A percentile compares a stretch with the other conserved stretches of the same genome.
These are phyloP conservation scores for Picea sitchensis DNA, from an alignment of 75 land plant species.

Conservation along the genomic window DNA sequence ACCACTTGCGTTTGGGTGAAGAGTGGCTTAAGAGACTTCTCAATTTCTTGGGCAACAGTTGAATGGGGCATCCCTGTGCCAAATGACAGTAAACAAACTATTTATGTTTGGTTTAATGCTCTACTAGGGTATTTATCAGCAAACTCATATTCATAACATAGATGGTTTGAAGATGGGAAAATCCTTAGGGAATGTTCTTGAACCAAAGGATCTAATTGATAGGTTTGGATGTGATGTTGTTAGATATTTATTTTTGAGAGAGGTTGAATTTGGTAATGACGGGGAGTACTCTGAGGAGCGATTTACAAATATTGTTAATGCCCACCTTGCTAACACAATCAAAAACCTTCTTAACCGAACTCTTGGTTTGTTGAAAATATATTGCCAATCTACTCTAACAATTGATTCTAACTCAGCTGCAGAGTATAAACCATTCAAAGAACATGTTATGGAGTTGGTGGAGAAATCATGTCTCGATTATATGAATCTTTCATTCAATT, in stretches of 20 bases:
- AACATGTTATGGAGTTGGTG: constrained; percentile 61
- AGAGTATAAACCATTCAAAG: constrained; percentile 59
- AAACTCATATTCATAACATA: too few relatives aligned
- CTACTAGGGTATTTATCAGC: too few relatives aligned
- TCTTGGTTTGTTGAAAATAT: constrained; percentile 90
- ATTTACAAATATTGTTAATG: constrained; percentile 85
- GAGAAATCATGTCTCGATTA: constrained; percentile 47
- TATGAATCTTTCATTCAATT: constrained; percentile 61
- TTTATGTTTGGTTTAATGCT: too few relatives aligned
- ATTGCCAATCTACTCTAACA: constrained; percentile 74
- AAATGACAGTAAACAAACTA: too few relatives aligned
- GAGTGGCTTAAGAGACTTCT: too few relatives aligned
- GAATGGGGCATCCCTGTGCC: too few relatives aligned
- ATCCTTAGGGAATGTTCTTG: constrained; percentile 92
- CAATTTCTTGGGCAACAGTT: too few relatives aligned
- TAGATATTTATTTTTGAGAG: constrained; percentile 87
- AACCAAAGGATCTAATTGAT: constrained; percentile 77
- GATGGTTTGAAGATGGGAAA: constrained; percentile 99
- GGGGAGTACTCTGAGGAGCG: constrained; percentile 96
- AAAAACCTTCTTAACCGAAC: constrained; percentile 97
- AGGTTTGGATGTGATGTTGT: constrained; percentile 95
- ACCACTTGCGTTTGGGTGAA: too few relatives aligned
- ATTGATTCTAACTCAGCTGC: constrained; percentile 63
- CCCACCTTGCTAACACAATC: constrained; percentile 92
- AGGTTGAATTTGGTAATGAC: constrained; percentile 94